Percentiles rank a stretch among this genome's conserved stretches.
Conservation (phyloP, 2,329 filamentous ascomycete species). For the Lasiodiplodia theobromae region DNA sequence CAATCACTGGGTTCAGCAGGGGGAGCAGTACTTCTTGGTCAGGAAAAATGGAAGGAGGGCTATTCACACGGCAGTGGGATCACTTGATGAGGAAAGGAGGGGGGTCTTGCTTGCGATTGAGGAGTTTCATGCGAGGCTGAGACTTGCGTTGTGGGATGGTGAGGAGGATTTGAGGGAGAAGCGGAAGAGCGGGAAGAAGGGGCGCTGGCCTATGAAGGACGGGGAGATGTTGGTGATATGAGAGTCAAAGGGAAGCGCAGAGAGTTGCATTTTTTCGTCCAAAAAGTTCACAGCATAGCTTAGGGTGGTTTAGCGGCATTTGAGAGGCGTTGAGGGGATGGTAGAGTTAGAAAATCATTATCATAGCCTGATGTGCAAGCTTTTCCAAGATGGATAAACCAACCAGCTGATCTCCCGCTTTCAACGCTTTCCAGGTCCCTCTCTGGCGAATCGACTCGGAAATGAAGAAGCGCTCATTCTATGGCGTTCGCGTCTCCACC, state of each 20-base stretch:
- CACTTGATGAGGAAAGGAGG: conserved; percentile 40
- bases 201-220: neutral
- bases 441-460: too few species aligned
- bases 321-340: neutral
- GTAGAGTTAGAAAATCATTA: neutral
- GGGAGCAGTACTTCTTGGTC: conserved; percentile 53
- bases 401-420: too few species aligned
- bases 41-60: conserved; percentile 42
- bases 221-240: conserved; percentile 12
- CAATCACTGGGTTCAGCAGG: conserved; percentile 53
- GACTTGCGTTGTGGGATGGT: conserved; percentile 28
- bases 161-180: conserved; percentile 22
- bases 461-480: too few species aligned
- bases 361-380: too few species aligned
- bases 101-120: conserved; percentile 35
- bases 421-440: too few species aligned
- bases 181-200: conserved; percentile 2
- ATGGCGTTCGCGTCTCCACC: too few species aligned
- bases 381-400: too few species aligned
- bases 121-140: conserved; percentile 34
- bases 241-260: neutral
- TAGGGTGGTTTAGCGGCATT: conserved; percentile 2
- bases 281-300: neutral
- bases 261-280: neutral
- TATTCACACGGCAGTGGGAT: conserved; percentile 33